Evolutionary conservation across 1,139 yeast genomes (phyloP), one percentile per base, ranked within the genome.

Genomic region (Yamadazyma taylorii): DNA sequence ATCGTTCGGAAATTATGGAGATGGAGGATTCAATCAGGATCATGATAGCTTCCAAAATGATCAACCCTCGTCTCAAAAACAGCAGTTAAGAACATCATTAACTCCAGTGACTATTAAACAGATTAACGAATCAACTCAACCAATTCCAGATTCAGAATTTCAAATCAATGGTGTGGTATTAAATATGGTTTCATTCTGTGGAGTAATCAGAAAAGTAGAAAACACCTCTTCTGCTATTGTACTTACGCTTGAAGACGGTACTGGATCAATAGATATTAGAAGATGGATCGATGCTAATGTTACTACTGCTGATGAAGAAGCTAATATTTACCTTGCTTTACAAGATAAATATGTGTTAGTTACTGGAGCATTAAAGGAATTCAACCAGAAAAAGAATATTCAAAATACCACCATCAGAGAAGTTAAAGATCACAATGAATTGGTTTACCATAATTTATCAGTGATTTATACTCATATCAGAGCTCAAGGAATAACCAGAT

Each of bases 81-180:
- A 58, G 41, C 67, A 63, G 46, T 51, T 65, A 38, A 60, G 79
- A 44, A 59, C 69, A 38, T 58, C 79, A 11, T 59, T 87, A 33
- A 82, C 89, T 1, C 95, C 97, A 0, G 92, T 88, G 11, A 87
- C 96, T 1, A 80, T 89, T 52, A 85, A 85, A 53, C 95, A 86
- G 61, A 71, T 88, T 41, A 66, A 73, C 42, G 87, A 81, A 35
- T 79, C 94, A 5, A 66, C 73, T 16, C 87, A 81, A 47, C 68
- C 67, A 4, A 74, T 77, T 7, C 85, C 85, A 31, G 96, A 87
- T 53, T 88, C 86, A 10, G 88, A 85, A n/a, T 84, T 79, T 54
- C 68, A 65, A 24, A 66, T 84, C 26, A 81, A 85, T 53, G 84
- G 81, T 36, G 78, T 76, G 35, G 80, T 77, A 35, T 65, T 83